Base-by-base conservation (phyloP, 345 rosid species). In the Psidium friedrichsthalianum region DNA sequence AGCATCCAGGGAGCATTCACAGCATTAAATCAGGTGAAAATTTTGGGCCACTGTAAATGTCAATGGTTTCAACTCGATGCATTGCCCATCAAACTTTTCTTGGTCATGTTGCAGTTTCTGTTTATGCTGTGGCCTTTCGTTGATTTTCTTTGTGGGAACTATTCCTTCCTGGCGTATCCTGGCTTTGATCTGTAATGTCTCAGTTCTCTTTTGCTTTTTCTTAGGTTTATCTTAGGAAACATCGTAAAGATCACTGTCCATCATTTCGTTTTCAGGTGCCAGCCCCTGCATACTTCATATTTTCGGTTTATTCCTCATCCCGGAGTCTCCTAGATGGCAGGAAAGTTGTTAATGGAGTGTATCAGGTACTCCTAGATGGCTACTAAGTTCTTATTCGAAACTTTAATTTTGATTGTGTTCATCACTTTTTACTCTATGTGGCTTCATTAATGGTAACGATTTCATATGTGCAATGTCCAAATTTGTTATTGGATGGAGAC, bases 251-350 rank as follows among this genome's bases (percentile, higher is more conserved):
- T 49, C 22, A 51, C 1, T 6, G 56, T 22, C 44, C 64, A 21
- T 5, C 21, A 27, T 61, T 21, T 64, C 32, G 32, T 55, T 82
- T 57, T 54, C 85, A 88, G 90, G 85, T 36, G 56, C 25, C 4
- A 59, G 76, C 27, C 90, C 88, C 5, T 85, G 84, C 11, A 5
- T 86, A 49, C 40, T 87, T 32, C 90, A 90, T 51, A 27, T 85
- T 49, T 21, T 90, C 13, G 91, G 89, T 53, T 51, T 88, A 32
- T 85, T 88, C 55, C 85, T 90, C 84, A 82, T 88, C n/a, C 90
- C 88, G 2, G 91, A 90, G 89, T 90, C 90, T 74, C 91, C 91
- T 24, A 90, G 91, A 58, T 90, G 90, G 90, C 85, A 88, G 86
- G 91, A 87, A 53, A 86, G 88, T 81, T 54, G 53, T 11, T 40